Evolutionary conservation across 495 filamentous ascomycete genomes (phyloP).

Genomic region (Penicillium waksmanii): DNA sequence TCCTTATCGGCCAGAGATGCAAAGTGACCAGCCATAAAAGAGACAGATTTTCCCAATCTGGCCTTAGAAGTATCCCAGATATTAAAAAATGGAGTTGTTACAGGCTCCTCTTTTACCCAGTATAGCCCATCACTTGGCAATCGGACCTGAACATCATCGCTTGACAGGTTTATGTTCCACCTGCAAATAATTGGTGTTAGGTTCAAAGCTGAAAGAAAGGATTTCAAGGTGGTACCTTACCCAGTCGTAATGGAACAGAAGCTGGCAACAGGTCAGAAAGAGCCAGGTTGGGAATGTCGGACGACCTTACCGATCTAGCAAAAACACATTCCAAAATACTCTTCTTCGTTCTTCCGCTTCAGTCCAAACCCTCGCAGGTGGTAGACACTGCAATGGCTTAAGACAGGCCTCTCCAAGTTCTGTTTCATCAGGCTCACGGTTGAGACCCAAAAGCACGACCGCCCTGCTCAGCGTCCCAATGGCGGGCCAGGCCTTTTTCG

Average conservation of each 20-base stretch:
- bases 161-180: constrained; percentile 36
- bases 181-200: neutral
- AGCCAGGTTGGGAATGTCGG: neutral
- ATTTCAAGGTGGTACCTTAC: neutral
- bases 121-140: constrained; percentile 25
- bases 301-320: neutral
- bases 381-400: neutral
- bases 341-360: constrained; percentile 56
- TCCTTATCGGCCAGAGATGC: neutral
- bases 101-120: constrained; percentile 33
- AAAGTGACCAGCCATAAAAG: neutral
- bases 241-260: neutral
- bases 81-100: constrained; percentile 39
- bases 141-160: constrained; percentile 14
- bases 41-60: neutral
- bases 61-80: constrained; percentile 39
- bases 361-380: constrained; percentile 34
- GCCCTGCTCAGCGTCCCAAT: neutral
- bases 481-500: constrained; percentile 31
- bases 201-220: no score
- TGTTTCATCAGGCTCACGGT: neutral
- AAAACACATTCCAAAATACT: constrained; percentile 52
- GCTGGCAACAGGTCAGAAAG: neutral
- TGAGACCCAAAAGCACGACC: neutral
- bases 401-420: neutral